Evolutionary conservation across 352 stramenopile species (phyloP).

Genomic region (Phytopythium kandeliae): DNA sequence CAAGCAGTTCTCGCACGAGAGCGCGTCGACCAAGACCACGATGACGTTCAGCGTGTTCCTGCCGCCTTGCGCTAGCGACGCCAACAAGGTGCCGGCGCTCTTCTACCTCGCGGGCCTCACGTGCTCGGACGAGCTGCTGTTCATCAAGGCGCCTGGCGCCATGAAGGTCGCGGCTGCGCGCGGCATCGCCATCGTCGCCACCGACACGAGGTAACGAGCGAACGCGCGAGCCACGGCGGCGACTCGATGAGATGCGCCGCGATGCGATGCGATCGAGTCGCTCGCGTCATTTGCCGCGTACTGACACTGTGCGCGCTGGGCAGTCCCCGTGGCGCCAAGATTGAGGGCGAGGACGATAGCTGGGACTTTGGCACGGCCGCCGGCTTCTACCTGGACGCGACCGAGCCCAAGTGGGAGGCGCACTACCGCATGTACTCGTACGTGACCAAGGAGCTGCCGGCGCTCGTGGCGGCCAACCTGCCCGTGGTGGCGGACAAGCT

Average conservation of each 20-base stretch:
- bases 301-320: background rate
- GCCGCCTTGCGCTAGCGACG: slow-evolving; percentile 53
- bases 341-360: slow-evolving; percentile 92
- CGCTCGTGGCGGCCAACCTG: slow-evolving; percentile 87
- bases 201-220: slow-evolving; percentile 93
- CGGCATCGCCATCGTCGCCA: slow-evolving; percentile 93
- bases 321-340: slow-evolving; percentile 87
- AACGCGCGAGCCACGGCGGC: too few species aligned
- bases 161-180: slow-evolving; percentile 87
- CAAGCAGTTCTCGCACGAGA: slow-evolving; percentile 86
- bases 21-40: slow-evolving; percentile 63
- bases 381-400: slow-evolving; percentile 98
- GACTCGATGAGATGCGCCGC: too few species aligned
- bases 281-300: background rate
- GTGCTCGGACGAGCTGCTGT: slow-evolving; percentile 95
- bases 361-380: slow-evolving; percentile 97
- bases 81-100: slow-evolving; percentile 77
- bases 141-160: slow-evolving; percentile 92
- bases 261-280: too few species aligned
- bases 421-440: slow-evolving; percentile 99
- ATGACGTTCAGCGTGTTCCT: slow-evolving; percentile 93
- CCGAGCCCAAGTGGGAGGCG: slow-evolving; percentile 85
- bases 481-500: slow-evolving; percentile 72
- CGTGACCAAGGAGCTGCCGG: slow-evolving; percentile 93
- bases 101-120: slow-evolving; percentile 97